Percentiles rank a stretch among this genome's conserved stretches.
These are phyloP conservation scores for Pseudisothecium myosuroides DNA, from an alignment of 225 moss, liverwort and hornwort genomes.

Conservation along the genomic window DNA sequence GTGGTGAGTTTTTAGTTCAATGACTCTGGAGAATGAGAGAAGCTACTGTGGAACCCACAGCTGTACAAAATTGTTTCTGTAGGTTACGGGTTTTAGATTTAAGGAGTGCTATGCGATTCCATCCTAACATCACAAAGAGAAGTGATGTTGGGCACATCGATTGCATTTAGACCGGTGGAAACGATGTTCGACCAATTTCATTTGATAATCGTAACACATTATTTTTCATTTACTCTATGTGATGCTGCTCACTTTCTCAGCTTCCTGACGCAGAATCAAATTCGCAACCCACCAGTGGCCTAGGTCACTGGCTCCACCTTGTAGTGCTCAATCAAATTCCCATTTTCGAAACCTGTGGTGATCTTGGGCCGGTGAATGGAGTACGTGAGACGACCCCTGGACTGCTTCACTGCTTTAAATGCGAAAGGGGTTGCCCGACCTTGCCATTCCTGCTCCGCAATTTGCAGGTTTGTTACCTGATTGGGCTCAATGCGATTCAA, in stretches of 20 bases:
- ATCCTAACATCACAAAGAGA: background rate
- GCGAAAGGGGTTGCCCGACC: background rate
- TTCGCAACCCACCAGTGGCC: background rate
- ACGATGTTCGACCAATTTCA: background rate
- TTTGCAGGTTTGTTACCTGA: background rate
- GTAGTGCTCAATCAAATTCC: background rate
- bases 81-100: background rate
- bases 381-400: background rate
- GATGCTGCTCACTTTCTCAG: constrained; percentile 13
- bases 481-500: background rate
- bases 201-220: background rate
- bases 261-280: background rate
- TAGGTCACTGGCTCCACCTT: background rate
- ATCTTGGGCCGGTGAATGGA: background rate
- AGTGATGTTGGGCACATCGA: background rate
- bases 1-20: background rate
- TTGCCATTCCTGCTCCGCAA: background rate
- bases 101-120: background rate
- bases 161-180: background rate
- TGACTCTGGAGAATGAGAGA: background rate
- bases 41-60: background rate
- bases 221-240: background rate
- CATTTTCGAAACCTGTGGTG: background rate
- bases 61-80: background rate
- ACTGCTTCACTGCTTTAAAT: background rate